phyloP scores from a whole-genome alignment of 2,329 filamentous ascomycete genomes.

The Hymenoscyphus scutula region DNA sequence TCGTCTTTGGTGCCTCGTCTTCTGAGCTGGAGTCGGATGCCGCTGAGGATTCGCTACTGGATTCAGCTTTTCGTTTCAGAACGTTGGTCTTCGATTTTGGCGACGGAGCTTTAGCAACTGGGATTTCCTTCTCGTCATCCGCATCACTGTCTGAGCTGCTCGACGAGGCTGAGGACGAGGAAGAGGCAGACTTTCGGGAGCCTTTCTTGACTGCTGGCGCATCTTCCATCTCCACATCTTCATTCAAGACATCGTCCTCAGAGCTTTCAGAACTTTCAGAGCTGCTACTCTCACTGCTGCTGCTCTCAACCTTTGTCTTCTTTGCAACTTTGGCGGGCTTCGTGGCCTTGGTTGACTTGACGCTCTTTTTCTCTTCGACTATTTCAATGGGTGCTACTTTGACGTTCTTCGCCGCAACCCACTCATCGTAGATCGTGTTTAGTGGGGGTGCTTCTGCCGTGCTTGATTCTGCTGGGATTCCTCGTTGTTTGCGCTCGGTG shows the following conservation, averaged over 20 bases:
- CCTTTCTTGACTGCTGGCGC: constrained; percentile 35
- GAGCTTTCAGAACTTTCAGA: constrained; percentile 25
- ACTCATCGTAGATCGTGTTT: constrained; percentile 39
- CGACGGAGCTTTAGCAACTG: constrained; percentile 28
- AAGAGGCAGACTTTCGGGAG: constrained; percentile 35
- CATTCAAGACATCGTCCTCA: constrained; percentile 24
- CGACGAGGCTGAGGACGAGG: constrained; percentile 40
- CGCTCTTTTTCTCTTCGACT: background rate
- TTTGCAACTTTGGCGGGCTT: constrained; percentile 34
- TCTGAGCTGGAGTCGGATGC: constrained; percentile 47
- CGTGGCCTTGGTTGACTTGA: constrained; percentile 26
- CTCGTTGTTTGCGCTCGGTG: constrained; percentile 54
- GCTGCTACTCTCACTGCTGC: constrained; percentile 39
- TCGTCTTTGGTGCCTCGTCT: constrained; percentile 47
- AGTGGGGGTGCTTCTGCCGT: constrained; percentile 38
- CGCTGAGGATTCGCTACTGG: constrained; percentile 39
- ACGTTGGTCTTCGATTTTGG: constrained; percentile 40
- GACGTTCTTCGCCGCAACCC: constrained; percentile 36
- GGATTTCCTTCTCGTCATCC: constrained; percentile 46
- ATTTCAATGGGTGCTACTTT: constrained; percentile 1
- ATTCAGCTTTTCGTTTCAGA: constrained; percentile 55
- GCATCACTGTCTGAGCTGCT: constrained; percentile 49
- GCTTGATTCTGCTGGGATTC: constrained; percentile 44
- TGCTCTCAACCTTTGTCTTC: constrained; percentile 35
- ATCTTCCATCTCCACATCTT: constrained; percentile 35